Base-by-base conservation (phyloP, 768 basidiomycete genomes). In the Boletales sp. region DNA sequence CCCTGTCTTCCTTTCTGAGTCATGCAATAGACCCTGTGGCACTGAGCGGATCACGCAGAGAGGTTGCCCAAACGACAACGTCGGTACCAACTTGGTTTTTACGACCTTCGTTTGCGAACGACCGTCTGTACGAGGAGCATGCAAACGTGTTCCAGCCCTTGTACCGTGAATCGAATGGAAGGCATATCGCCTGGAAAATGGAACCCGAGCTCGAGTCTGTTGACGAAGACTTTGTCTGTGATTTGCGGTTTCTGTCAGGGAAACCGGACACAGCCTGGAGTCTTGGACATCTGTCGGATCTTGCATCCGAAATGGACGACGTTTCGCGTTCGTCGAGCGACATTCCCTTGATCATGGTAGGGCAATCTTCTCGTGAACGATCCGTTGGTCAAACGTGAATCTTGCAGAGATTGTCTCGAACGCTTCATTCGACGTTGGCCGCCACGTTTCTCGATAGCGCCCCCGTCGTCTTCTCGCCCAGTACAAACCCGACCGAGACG, bases 371-470 rank as follows among this genome's bases (percentile, higher is more conserved):
- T 51, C 15, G 32, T 49, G 48, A 54, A 56, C 51, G 53, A 53
- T 56, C 54, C 51, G 29, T 48, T 29, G 39, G 34, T 43, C 39
- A 5, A 46, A 51, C 52, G 56, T 40, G 58, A 47, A 48, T 50
- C 48, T 40, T 51, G 15, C 55, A 90, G 87, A 80, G 78, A 64
- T 72, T 97, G 24, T 81, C 87, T 49, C 76, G 78, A 45, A 79
- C 84, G 13, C 68, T 98, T n/a, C 82, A 93, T 58, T 77, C 91
- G 4, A 84, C 84, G 10, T 72, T 97, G 11, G 71, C 92, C 2
- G 84, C 91, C 18, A 84, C 88, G 2, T 90, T 92, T 68, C 79
- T 98, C 18, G 94, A 98, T 65, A 82, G 82, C 55, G 90, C 91
- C 5, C 90, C 94, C 2, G 63, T 79, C 13, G 88, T 87, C 2